These are phyloP conservation scores for Cercospora sesami DNA, from an alignment of 2,329 filamentous ascomycete genomes.

Conservation along the genomic window DNA sequence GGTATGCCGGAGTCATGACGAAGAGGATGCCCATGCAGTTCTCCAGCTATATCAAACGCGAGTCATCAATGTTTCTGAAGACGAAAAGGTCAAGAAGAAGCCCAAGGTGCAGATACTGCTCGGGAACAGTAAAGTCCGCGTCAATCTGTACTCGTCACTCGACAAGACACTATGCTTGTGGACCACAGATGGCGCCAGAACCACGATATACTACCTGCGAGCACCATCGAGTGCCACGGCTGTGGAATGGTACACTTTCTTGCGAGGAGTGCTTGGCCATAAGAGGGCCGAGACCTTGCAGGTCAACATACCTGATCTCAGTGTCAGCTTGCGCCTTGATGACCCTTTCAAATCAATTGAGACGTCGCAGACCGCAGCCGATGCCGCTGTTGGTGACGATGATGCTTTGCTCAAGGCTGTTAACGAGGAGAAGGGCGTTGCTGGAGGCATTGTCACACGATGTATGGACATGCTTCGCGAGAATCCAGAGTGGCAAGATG, in stretches of 20 bases:
- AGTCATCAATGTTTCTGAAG: conserved; percentile 57
- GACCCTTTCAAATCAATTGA: conserved; percentile 60
- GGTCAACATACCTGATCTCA: conserved; percentile 64
- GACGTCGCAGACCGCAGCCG: conserved; percentile 43
- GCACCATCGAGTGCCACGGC: conserved; percentile 61
- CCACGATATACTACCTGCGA: conserved; percentile 62
- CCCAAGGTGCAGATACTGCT: conserved; percentile 60
- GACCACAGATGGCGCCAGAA: conserved; percentile 55
- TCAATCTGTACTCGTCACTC: conserved; percentile 65
- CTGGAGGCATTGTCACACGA: conserved; percentile 56
- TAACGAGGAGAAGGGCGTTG: conserved; percentile 57
- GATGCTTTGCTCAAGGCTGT: conserved; percentile 48
- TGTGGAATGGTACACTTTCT: conserved; percentile 69
- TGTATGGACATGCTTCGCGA: conserved; percentile 61
- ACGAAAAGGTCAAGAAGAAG: conserved; percentile 53
- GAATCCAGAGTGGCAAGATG: conserved; percentile 59
- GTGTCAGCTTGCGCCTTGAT: conserved; percentile 58
- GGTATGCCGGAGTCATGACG: conserved; percentile 60
- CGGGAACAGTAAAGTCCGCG: conserved; percentile 53
- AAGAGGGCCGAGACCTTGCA: conserved; percentile 57
- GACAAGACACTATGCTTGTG: conserved; percentile 68
- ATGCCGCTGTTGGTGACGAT: conserved; percentile 49
- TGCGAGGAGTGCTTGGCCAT: conserved; percentile 61
- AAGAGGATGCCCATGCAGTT: conserved; percentile 50
- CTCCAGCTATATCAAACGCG: conserved; percentile 40